Percentiles rank a stretch among this genome's conserved stretches.
These are phyloP conservation scores for Dalechampia spathulata DNA, from an alignment of 441 rosid species.

Conservation along the genomic window DNA sequence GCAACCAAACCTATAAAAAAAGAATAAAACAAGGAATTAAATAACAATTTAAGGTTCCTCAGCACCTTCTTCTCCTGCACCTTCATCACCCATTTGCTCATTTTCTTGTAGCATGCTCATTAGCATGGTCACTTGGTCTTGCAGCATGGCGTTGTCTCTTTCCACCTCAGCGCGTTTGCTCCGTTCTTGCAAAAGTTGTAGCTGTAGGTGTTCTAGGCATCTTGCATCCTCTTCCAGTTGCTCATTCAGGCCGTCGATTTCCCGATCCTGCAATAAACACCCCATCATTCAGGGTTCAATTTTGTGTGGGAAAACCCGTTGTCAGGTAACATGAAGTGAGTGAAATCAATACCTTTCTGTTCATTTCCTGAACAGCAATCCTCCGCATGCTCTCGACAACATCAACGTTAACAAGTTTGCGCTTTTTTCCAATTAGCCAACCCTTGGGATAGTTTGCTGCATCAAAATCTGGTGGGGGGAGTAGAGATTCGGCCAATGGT, in stretches of 20 bases:
- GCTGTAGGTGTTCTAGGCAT: conserved; percentile 77
- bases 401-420: conserved; percentile 91
- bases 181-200: conserved; percentile 74
- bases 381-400: conserved; percentile 98
- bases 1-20: conserved; percentile 24
- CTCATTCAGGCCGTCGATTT: conserved; percentile 83
- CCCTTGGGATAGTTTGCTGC: conserved; percentile 79
- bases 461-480: conserved; percentile 98
- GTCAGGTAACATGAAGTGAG: background rate
- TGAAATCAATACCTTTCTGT: conserved; percentile 63
- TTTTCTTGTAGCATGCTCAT: conserved; percentile 75
- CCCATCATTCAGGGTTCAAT: too few species aligned
- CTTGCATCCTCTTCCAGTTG: conserved; percentile 85
- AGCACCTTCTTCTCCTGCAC: conserved; percentile 24
- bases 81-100: conserved; percentile 39
- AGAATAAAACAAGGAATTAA: conserved; percentile 22
- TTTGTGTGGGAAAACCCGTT: background rate
- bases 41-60: conserved; percentile 37
- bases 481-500: conserved; percentile 57
- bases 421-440: conserved; percentile 93
- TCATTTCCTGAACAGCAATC: conserved; percentile 94
- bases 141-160: conserved; percentile 75
- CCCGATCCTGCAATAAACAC: conserved; percentile 76
- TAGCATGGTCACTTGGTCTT: conserved; percentile 77
- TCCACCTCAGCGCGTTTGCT: conserved; percentile 73